Percentiles rank a stretch among this genome's conserved stretches.
Evolutionary conservation across 495 filamentous ascomycete species (phyloP).

Genomic region (Podospora pseudocomata): DNA sequence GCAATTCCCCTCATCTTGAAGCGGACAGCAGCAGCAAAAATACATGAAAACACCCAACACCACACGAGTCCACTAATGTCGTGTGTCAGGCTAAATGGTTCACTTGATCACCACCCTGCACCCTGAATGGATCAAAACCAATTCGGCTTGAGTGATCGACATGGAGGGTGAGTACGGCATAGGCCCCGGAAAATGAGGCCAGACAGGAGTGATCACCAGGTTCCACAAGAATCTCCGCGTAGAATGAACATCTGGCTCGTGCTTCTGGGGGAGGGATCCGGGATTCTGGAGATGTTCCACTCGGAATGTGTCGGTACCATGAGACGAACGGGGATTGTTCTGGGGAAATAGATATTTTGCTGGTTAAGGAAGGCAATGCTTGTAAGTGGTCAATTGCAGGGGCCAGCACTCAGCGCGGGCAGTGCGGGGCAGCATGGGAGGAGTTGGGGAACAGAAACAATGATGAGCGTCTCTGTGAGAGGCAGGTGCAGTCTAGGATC

Average conservation of each 20-base stretch:
- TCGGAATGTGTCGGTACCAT: background rate
- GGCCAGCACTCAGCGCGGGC: background rate
- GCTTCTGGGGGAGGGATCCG: background rate
- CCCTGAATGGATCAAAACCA: background rate
- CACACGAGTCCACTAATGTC: background rate
- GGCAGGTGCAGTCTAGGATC: background rate
- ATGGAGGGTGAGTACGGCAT: background rate
- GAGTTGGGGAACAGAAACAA: background rate
- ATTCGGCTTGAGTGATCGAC: background rate
- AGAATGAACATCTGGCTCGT: background rate
- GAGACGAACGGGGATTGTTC: background rate
- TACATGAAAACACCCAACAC: background rate
- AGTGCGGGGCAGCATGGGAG: background rate
- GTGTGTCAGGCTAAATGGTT: background rate
- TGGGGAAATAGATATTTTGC: too few relatives aligned
- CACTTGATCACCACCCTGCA: background rate
- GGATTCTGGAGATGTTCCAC: background rate
- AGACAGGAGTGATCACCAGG: background rate
- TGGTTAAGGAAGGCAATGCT: background rate
- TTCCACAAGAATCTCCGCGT: background rate
- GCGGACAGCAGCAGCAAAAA: constrained; percentile 1
- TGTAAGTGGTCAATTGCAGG: background rate
- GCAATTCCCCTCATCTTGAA: background rate
- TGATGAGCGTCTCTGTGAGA: background rate
- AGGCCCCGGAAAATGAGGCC: background rate